Percentiles rank a stretch among this genome's conserved stretches.
These are phyloP conservation scores for Verticillium isaacii DNA, from an alignment of 2,329 filamentous ascomycete species.

Conservation along the genomic window DNA sequence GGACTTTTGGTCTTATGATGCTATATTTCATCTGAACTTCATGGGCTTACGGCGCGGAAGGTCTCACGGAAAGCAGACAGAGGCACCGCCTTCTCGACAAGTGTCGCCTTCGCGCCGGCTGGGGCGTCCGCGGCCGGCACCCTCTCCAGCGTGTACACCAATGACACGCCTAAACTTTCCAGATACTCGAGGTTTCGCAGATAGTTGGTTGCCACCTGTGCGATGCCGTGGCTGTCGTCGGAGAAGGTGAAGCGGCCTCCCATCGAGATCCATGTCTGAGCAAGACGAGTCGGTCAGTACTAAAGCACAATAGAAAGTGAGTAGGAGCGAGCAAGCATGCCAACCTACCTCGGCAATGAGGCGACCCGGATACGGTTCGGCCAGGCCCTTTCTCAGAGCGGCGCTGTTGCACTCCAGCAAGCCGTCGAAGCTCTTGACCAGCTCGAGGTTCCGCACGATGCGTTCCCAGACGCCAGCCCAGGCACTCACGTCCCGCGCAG, in stretches of 20 bases:
- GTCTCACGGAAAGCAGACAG: conserved; percentile 32
- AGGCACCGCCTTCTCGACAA: conserved; percentile 39
- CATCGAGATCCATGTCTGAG: conserved; percentile 63
- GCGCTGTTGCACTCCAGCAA: conserved; percentile 88
- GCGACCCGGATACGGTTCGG: conserved; percentile 80
- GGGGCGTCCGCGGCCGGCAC: conserved; percentile 17
- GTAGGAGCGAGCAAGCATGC: background rate
- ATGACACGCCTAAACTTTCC: conserved; percentile 56
- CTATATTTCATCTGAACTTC: background rate
- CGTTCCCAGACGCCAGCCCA: conserved; percentile 67
- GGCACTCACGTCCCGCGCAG: conserved; percentile 52
- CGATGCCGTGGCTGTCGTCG: conserved; percentile 89
- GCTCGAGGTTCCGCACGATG: conserved; percentile 68
- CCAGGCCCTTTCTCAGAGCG: conserved; percentile 81
- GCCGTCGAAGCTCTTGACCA: conserved; percentile 68
- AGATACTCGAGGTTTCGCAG: conserved; percentile 65
- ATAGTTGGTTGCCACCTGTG: conserved; percentile 86
- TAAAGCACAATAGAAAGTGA: conserved; percentile 3
- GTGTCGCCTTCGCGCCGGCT: conserved; percentile 21
- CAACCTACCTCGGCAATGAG: conserved; percentile 67
- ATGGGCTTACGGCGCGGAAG: conserved; percentile 8
- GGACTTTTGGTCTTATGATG: background rate
- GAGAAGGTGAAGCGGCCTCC: conserved; percentile 84
- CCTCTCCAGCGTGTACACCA: conserved; percentile 54
- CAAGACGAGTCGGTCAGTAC: background rate